A percentile compares a stretch with the other conserved stretches of the same genome.
Conservation (phyloP, 1,139 yeast species). For the Suhomyces chickasaworum region DNA sequence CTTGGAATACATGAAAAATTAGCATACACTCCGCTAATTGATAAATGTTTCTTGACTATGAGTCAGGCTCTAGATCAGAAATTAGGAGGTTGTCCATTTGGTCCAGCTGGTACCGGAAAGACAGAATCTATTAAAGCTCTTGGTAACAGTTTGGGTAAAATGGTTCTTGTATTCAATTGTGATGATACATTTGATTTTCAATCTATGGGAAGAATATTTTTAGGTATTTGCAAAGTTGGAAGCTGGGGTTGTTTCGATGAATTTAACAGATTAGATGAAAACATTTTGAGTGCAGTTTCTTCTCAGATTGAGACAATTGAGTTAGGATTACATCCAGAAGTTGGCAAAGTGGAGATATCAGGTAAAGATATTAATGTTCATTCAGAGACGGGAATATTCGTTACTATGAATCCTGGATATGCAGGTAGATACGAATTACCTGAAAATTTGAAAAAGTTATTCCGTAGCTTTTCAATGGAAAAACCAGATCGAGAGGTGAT, state of each 20-base stretch:
- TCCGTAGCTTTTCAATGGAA: slow-evolving; percentile 74
- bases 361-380: slow-evolving; percentile 49
- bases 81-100: slow-evolving; percentile 90
- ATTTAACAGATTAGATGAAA: slow-evolving; percentile 76
- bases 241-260: slow-evolving; percentile 98
- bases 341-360: slow-evolving; percentile 45
- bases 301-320: slow-evolving; percentile 80
- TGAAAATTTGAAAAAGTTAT: slow-evolving; percentile 79
- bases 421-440: slow-evolving; percentile 83
- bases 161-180: slow-evolving; percentile 86
- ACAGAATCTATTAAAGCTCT: slow-evolving; percentile 89
- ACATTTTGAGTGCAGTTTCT: slow-evolving; percentile 80
- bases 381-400: slow-evolving; percentile 69
- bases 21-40: slow-evolving; percentile 76
- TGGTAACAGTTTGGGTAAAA: slow-evolving; percentile 76
- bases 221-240: slow-evolving; percentile 85
- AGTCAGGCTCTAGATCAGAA: slow-evolving; percentile 72
- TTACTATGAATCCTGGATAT: slow-evolving; percentile 92
- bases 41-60: slow-evolving; percentile 66
- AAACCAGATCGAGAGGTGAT: slow-evolving; percentile 72
- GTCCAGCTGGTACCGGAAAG: slow-evolving; percentile 98
- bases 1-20: slow-evolving; percentile 74
- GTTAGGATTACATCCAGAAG: slow-evolving; percentile 39
- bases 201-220: slow-evolving; percentile 73
- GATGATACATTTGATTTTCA: slow-evolving; percentile 87